A percentile compares a stretch with the other conserved stretches of the same genome.
Evolutionary conservation across 495 filamentous ascomycete species (phyloP).

Genomic region (Penicillium bovifimosum): DNA sequence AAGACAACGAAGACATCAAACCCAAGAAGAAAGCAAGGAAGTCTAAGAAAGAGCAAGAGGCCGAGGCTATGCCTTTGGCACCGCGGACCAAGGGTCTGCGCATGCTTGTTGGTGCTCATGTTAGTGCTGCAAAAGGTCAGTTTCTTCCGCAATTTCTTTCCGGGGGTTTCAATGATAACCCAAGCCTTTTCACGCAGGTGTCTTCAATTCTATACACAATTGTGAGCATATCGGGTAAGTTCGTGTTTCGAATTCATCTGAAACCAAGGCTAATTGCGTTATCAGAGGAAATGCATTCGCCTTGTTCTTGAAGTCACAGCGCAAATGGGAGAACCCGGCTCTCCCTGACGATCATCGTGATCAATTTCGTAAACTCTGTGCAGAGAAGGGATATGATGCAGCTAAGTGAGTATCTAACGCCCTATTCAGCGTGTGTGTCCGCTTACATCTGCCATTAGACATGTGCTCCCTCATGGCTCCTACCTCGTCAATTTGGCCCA

Average conservation of each 20-base stretch:
- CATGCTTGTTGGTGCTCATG: conserved; percentile 88
- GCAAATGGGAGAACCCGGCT: conserved; percentile 87
- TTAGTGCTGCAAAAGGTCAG: conserved; percentile 78
- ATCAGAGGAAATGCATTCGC: conserved; percentile 82
- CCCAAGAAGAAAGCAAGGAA: conserved; percentile 21
- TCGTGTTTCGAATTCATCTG: not conserved
- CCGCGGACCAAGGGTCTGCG: conserved; percentile 62
- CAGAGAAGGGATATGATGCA: conserved; percentile 67
- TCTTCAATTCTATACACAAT: conserved; percentile 84
- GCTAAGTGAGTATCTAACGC: conserved; percentile 34
- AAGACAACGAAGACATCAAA: conserved; percentile 9
- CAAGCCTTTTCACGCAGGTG: conserved; percentile 45
- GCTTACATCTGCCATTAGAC: conserved; percentile 31
- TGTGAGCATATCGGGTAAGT: conserved; percentile 63
- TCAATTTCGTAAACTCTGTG: conserved; percentile 61
- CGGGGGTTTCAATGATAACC: not conserved
- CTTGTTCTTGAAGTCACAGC: conserved; percentile 90
- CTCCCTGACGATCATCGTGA: conserved; percentile 60
- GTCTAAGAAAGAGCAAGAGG: conserved; percentile 41
- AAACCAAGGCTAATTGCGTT: conserved; percentile 8
- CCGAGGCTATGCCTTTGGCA: conserved; percentile 58
- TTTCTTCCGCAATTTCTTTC: not conserved
- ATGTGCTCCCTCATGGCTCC: conserved; percentile 85
- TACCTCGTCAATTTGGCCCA: conserved; percentile 96
- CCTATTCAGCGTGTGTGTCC: not conserved